Evolutionary conservation across 2,329 filamentous ascomycete genomes (phyloP), one percentile per base, ranked within the genome.

Genomic region (Aplosporella prunicola): DNA sequence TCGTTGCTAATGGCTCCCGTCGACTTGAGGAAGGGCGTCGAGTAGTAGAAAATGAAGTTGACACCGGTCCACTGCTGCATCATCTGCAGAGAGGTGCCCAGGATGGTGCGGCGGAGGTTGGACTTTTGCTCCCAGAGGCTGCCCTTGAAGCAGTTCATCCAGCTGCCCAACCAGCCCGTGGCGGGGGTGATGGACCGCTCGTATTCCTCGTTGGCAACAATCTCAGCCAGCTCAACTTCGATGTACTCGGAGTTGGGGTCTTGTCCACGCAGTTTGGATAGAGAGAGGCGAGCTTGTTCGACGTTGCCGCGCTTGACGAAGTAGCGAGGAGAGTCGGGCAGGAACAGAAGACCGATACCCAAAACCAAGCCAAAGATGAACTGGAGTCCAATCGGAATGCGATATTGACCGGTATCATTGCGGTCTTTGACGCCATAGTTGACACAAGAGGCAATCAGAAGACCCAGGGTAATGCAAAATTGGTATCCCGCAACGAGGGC

Each of bases 161-260:
- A 93, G 53, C 70, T 73, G 42, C 80, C n/a, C n/a, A n/a, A n/a
- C 48, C 27, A 45, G 46, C 32, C 37, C 39, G 14, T 41, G 28
- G 55, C 47, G 13, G 51, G 54, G 40, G 56, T 38, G 47, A 82
- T 67, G 35, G 74, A 56, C 49, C 80, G 56, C 69, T 93, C 87
- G 58, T 89, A 87, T 63, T 83, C 82, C 62, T 89, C 76, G 70
- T 93, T 93, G 67, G 85, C 86, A 42, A 91, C 72, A 47, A 94
- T 85, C 66, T 93, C 86, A 28, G 81, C 74, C 30, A 93, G 71
- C 64, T 93, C 86, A 44, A 75, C 66, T 63, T 81, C 76, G 62
- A 93, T 79, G 60, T 76, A 87, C 45, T 81, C 73, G 15, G 82
- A 88, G 38, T 82, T 75, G 36, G 62, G 53, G 32, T 80, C 71